Evolutionary conservation across 805 yeast genomes (phyloP).

Genomic region (Yarrowia divulgata): DNA sequence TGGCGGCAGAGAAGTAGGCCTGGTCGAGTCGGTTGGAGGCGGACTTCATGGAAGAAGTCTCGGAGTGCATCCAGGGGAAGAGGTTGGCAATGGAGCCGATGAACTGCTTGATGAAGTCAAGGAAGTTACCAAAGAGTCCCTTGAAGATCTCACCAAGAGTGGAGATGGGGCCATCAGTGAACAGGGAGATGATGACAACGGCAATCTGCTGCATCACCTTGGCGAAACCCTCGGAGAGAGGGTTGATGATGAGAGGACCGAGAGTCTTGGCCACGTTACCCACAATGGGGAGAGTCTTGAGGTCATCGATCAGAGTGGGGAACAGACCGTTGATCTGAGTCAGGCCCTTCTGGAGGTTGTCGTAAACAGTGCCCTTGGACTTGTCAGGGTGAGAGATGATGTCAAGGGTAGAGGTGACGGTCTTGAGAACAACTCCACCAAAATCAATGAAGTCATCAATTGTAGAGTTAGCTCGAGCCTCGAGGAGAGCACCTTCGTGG

Average conservation of each 20-base stretch:
- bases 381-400: constrained; percentile 24
- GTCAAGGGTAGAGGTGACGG: constrained; percentile 23
- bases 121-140: constrained; percentile 18
- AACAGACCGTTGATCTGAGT: constrained; percentile 19
- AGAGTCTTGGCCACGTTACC: constrained; percentile 25
- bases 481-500: constrained; percentile 8
- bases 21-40: constrained; percentile 38
- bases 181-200: constrained; percentile 8
- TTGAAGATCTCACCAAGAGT: constrained; percentile 6
- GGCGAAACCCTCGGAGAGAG: constrained; percentile 30
- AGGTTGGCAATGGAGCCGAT: constrained; percentile 30
- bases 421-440: constrained; percentile 26
- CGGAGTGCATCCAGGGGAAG: constrained; percentile 36
- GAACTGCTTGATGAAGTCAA: constrained; percentile 23
- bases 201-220: constrained; percentile 37
- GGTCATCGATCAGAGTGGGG: constrained; percentile 29
- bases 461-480: constrained; percentile 29
- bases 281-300: constrained; percentile 33
- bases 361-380: constrained; percentile 31
- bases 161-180: constrained; percentile 31
- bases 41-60: constrained; percentile 34
- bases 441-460: constrained; percentile 22
- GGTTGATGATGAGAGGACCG: constrained; percentile 35
- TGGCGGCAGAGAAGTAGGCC: constrained; percentile 24
- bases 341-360: constrained; percentile 31